Evolutionary conservation across 192 early-diverging fungal species (phyloP), one percentile per base, ranked within the genome.

Genomic region (Umbelopsis sp.): DNA sequence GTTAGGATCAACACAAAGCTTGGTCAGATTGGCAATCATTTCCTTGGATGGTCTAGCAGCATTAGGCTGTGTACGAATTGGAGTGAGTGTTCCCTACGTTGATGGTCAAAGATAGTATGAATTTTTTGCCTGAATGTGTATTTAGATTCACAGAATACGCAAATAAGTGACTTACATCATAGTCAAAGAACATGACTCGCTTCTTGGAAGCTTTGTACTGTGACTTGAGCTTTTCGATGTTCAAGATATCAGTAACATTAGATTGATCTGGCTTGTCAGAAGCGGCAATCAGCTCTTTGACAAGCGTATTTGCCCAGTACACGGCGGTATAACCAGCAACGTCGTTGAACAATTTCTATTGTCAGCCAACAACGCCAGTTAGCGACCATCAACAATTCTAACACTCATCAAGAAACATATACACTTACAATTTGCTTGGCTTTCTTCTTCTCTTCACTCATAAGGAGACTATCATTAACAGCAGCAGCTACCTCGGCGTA

Each of bases 161-260:
- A n/a, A n/a, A n/a, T 11, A 5, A 45, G 11, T 45, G 7, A 44
- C 82, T 74, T 82, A 89, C 89, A 72, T 98, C 97, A 77, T 98
- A 98, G 72, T 98, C 96, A 77, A 99, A 94, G 82, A 97, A 88
- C 34, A 99, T 79, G 12, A 98, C 82, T 21, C 97, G 88, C 74
- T 86, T 91, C 73, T 86, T 86, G 10, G 96, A 71, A 4, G 68
- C 53, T 11, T 56, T 69, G 81, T 90, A 96, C 17, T 73, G 79
- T 21, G 84, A 49, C 41, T 79, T 69, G 38, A 84, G 77, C 4
- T 67, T 5, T 6, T 72, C 38, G 2, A 45, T 53, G 34, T 90
- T 71, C 20, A 88, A 71, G 25, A 71, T 36, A 45, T 91, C 75
- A 68, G 81, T 81, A 16, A 78, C 65, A 43, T 77, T 71, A 8